These are phyloP conservation scores for Neophaeococcomyces aloes DNA, from an alignment of 2,329 filamentous ascomycete species.

Conservation along the genomic window DNA sequence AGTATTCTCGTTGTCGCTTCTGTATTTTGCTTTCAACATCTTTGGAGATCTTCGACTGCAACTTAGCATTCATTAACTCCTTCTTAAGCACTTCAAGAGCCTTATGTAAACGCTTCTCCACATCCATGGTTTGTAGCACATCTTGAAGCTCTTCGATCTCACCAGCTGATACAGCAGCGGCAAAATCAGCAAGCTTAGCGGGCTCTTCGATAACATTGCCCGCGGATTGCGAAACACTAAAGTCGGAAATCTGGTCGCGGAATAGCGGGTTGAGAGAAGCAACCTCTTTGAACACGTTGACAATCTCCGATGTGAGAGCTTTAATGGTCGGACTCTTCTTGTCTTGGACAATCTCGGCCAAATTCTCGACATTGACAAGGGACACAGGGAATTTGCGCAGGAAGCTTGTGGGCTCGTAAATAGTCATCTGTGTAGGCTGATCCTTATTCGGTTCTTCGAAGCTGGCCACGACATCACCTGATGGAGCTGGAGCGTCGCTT, in stretches of 20 bases:
- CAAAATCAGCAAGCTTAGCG: constrained; percentile 91
- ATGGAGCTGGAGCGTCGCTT: constrained; percentile 47
- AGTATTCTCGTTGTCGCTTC: constrained; percentile 94
- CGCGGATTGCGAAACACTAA: constrained; percentile 87
- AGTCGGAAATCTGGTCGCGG: constrained; percentile 93
- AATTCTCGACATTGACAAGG: constrained; percentile 88
- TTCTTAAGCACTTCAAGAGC: constrained; percentile 89
- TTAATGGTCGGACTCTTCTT: constrained; percentile 80
- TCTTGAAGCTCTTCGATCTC: constrained; percentile 88
- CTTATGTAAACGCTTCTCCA: constrained; percentile 87
- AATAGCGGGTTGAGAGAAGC: constrained; percentile 89
- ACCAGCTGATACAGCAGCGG: constrained; percentile 88
- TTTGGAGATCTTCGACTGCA: constrained; percentile 95
- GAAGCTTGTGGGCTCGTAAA: constrained; percentile 83
- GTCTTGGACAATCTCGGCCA: constrained; percentile 79
- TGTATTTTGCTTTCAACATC: constrained; percentile 96
- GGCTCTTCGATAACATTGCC: constrained; percentile 94
- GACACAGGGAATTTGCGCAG: constrained; percentile 85
- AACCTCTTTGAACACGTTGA: constrained; percentile 97
- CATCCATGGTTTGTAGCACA: constrained; percentile 75
- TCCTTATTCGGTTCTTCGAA: constrained; percentile 72
- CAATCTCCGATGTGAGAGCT: constrained; percentile 91
- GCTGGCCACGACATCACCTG: constrained; percentile 90
- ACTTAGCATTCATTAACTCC: constrained; percentile 93
- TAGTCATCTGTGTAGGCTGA: constrained; percentile 39